phyloP scores from a whole-genome alignment of 2,329 filamentous ascomycete genomes.

The Orbilia blumenaviensis region DNA sequence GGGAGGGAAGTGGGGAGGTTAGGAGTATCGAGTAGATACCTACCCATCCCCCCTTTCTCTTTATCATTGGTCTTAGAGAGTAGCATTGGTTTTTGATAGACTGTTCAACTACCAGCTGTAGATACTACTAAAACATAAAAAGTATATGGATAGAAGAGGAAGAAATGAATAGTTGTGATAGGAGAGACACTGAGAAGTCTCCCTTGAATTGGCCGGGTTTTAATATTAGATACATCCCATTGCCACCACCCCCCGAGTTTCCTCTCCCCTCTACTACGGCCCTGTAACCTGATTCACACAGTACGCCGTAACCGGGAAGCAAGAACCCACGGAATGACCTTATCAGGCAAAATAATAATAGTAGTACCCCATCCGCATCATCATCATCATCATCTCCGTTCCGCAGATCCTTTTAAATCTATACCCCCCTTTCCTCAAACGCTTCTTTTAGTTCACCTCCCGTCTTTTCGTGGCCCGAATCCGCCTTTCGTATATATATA shows the following conservation, averaged over 20 bases:
- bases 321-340: no score
- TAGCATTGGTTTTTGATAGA: no score
- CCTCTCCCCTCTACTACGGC: not conserved
- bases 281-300: not conserved
- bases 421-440: not conserved
- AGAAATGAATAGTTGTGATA: not conserved
- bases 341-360: no score
- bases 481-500: not conserved
- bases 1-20: conserved; percentile 21
- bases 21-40: conserved; percentile 30
- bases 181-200: not conserved
- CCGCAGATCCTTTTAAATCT: not conserved
- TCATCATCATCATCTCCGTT: no score
- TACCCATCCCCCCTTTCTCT: not conserved
- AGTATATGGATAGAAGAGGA: not conserved
- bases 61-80: no score
- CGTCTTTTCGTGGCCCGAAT: not conserved
- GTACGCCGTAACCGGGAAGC: not conserved
- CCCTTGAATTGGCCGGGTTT: not conserved
- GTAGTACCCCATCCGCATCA: no score
- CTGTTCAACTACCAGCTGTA: not conserved
- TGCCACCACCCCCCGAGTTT: not conserved
- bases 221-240: not conserved
- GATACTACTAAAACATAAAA: not conserved
- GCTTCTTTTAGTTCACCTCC: not conserved